Base-by-base conservation (phyloP, 148 eudicot genomes). In the Amaranthus hypochondriacus region DNA sequence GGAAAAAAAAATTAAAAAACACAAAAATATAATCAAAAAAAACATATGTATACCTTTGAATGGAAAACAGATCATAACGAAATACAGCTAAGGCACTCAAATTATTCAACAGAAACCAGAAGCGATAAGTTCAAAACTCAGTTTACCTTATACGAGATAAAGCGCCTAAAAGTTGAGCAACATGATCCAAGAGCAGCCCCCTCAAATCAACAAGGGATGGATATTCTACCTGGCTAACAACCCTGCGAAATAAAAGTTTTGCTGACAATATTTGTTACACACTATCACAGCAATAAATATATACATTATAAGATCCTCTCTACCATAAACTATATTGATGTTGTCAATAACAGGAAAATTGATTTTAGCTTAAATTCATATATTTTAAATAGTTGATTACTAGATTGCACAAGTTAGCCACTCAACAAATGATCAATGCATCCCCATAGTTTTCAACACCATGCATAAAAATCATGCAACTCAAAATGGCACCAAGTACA, bases 81-180 rank as follows among this genome's bases (percentile, higher is more conserved):
- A 15, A 39, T 47, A 13, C 7, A 13, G 54, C n/a, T 58, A 5
- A 9, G n/a, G 47, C 8, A 15, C 43, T 13, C 42, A 48, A 50
- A 21, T n/a, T 39, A 11, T 43, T 8, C 28, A n/a, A 56, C 28
- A 3, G 11, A 53, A 68, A 61, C 28, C 59, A 49, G 28, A 66
- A 54, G 71, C 28, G 46, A 56, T 9, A 39, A 63, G 57, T 4
- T 14, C 55, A 61, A 58, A 71, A 49, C n/a, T 50, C 42, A n/a
- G 39, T 9, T 83, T 86, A 92, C 99, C 99, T 90, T 78, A 95
- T 92, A 83, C 97, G 89, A 70, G 99, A 95, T 71, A 95, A 87
- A 77, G 99, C 99, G 56, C 99, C 99, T 70, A 95, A 83, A 74
- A 95, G 96, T 73, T 95, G 99, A 47, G 99, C 97, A 82, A 92